Percentiles rank a stretch among this genome's conserved stretches.
Conservation (phyloP, 2,329 filamentous ascomycete species). For the Pseudogymnoascus destructans region DNA sequence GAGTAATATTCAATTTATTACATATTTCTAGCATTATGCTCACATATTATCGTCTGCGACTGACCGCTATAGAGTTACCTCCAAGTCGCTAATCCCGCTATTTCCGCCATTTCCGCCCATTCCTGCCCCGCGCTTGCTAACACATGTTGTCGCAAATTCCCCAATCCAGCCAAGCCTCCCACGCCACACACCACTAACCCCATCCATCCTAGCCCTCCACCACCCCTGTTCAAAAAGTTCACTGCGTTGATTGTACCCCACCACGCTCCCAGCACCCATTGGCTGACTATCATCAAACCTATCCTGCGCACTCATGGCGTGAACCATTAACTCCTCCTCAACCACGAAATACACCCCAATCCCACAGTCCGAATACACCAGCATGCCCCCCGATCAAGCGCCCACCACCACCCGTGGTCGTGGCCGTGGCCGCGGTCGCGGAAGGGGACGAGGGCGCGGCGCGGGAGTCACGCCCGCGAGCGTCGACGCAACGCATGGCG, state of each 20-base stretch:
- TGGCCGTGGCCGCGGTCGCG: background rate
- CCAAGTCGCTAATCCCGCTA: background rate
- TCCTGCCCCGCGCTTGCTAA: background rate
- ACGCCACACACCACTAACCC: background rate
- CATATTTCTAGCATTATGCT: background rate
- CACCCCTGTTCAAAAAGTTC: slow-evolving; percentile 7
- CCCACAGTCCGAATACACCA: background rate
- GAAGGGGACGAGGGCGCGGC: background rate
- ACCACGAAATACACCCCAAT: background rate
- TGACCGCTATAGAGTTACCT: background rate
- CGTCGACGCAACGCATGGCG: background rate
- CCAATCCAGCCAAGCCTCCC: background rate
- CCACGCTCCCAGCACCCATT: background rate
- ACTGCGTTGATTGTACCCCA: background rate
- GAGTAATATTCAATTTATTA: background rate
- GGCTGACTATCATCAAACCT: background rate
- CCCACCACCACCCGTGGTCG: background rate
- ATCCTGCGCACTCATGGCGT: background rate
- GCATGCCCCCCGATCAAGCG: background rate
- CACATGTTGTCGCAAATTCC: background rate
- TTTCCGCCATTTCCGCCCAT: background rate
- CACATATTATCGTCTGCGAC: background rate
- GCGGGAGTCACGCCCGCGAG: background rate
- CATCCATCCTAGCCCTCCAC: background rate
- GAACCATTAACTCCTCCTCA: background rate